A percentile compares a stretch with the other conserved stretches of the same genome.
Conservation (phyloP, 257 asterid genomes). For the Solanum pimpinellifolium region DNA sequence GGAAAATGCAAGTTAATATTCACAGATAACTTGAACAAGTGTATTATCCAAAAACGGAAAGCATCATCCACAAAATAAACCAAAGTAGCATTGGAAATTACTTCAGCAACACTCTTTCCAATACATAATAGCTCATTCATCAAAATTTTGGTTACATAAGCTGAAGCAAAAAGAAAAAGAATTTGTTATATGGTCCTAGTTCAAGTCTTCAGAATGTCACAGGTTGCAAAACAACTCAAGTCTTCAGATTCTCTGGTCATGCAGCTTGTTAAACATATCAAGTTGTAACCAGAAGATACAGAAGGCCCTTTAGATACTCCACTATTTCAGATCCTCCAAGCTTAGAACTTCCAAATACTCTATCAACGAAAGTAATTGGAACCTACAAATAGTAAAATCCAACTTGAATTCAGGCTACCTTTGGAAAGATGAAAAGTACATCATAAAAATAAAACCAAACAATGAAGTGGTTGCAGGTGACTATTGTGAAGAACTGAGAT, state of each 20-base stretch:
- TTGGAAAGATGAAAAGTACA: background rate
- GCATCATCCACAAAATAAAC: background rate
- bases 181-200: background rate
- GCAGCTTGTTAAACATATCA: conserved; percentile 18
- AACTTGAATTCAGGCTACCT: background rate
- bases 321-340: conserved; percentile 96
- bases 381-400: conserved; percentile 29
- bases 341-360: conserved; percentile 93
- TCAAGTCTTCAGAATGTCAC: background rate
- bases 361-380: conserved; percentile 88
- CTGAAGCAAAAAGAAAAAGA: background rate
- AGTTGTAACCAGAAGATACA: conserved; percentile 77
- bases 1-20: background rate
- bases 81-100: background rate
- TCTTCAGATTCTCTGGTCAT: background rate
- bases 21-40: background rate
- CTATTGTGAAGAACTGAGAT: background rate
- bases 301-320: conserved; percentile 80
- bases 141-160: background rate
- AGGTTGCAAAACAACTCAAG: background rate
- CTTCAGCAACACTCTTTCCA: background rate
- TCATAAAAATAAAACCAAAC: background rate
- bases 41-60: background rate
- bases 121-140: background rate
- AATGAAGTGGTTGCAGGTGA: background rate